phyloP scores from a whole-genome alignment of 768 basidiomycete species.

The Hydnomerulius pinastri region DNA sequence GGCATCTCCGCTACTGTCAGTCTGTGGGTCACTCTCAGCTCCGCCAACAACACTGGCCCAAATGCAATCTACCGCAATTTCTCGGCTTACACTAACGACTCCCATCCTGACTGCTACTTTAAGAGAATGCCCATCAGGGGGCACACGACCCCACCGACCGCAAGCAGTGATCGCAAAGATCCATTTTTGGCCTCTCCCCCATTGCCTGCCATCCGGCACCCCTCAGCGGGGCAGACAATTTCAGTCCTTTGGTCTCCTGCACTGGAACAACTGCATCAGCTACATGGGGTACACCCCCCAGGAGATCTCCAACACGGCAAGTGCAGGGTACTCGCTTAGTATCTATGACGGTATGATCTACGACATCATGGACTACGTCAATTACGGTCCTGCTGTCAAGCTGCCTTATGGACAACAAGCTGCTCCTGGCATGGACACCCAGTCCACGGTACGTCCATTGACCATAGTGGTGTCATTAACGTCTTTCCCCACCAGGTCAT shows the following conservation, averaged over 20 bases:
- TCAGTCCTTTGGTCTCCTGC: no score
- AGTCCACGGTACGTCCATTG: no score
- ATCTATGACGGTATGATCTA: conserved; percentile 88
- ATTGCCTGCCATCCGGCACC: no score
- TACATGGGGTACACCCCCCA: conserved; percentile 84
- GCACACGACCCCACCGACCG: no score
- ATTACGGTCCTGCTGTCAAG: conserved; percentile 57
- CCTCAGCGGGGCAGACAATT: no score
- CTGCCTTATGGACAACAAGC: conserved; percentile 52
- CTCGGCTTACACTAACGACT: conserved; percentile 84
- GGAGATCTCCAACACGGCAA: conserved; percentile 73
- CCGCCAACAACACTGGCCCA: conserved; percentile 72
- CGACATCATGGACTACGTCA: conserved; percentile 82
- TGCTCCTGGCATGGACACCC: conserved; percentile 40
- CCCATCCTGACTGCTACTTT: conserved; percentile 97
- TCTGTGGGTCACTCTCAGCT: conserved; percentile 78
- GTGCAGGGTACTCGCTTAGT: conserved; percentile 63
- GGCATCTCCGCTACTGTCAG: conserved; percentile 80
- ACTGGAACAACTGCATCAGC: conserved; percentile 84
- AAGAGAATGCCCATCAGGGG: conserved; percentile 89
- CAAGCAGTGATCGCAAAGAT: no score
- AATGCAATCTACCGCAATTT: conserved; percentile 95
- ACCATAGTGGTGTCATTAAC: no score
- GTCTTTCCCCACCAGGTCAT: no score
- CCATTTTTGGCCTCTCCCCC: no score